phyloP scores from a whole-genome alignment of 169 alveolate genomes.

The Plasmodium coatneyi region DNA sequence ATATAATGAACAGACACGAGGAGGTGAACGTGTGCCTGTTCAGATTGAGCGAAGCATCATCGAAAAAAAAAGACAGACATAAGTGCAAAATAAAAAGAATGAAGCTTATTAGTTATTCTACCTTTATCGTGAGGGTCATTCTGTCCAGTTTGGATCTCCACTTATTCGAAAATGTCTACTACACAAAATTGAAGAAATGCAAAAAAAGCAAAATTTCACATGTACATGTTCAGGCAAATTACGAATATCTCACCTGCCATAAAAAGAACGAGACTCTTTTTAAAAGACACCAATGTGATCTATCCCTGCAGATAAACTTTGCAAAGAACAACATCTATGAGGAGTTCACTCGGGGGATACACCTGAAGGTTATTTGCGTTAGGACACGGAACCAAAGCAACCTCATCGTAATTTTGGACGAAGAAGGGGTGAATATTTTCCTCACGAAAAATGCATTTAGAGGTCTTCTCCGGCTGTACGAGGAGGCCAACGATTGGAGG shows the following conservation, averaged over 20 bases:
- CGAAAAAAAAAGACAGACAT: background rate
- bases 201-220: constrained; percentile 11
- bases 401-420: constrained; percentile 2
- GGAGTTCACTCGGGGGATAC: constrained; percentile 23
- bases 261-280: background rate
- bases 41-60: background rate
- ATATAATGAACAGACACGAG: constrained; percentile 20
- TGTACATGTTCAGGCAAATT: constrained; percentile 16
- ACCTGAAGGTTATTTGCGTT: background rate
- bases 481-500: constrained; percentile 1
- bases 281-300: constrained; percentile 3
- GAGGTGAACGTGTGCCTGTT: constrained; percentile 28
- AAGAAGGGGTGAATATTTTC: constrained; percentile 5
- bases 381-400: constrained; percentile 9
- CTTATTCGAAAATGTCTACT: constrained; percentile 3
- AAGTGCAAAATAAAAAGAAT: constrained; percentile 20
- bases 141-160: constrained; percentile 9
- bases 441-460: constrained; percentile 32
- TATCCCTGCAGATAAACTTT: constrained; percentile 2
- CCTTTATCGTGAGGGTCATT: background rate
- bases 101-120: background rate
- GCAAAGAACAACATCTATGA: constrained; percentile 58
- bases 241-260: constrained; percentile 10
- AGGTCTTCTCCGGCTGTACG: constrained; percentile 5
- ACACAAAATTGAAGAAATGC: background rate